A percentile compares a stretch with the other conserved stretches of the same genome.
Conservation (phyloP, 2,329 filamentous ascomycete species). For the Fusarium liriodendri region DNA sequence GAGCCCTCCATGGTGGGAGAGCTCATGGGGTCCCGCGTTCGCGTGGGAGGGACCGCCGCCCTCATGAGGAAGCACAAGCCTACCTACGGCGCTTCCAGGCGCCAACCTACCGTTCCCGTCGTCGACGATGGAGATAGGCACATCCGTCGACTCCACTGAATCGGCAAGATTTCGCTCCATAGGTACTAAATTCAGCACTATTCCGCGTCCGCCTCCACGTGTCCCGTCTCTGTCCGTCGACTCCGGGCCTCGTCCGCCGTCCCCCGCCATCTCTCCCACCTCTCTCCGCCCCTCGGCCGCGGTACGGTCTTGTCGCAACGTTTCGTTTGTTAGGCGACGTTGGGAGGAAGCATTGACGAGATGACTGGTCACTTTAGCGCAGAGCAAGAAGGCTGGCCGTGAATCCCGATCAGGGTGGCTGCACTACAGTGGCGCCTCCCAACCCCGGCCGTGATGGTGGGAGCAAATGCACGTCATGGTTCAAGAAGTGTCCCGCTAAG, state of each 20-base stretch:
- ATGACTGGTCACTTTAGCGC: slow-evolving; percentile 40
- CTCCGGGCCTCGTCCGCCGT: slow-evolving; percentile 12
- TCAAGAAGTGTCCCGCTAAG: slow-evolving; percentile 40
- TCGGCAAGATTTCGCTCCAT: slow-evolving; percentile 7
- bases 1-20: slow-evolving; percentile 15
- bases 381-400: slow-evolving; percentile 22
- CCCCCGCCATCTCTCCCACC: background rate
- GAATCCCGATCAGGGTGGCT: slow-evolving; percentile 37
- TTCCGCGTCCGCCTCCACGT: slow-evolving; percentile 31
- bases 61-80: slow-evolving; percentile 22
- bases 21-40: background rate
- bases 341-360: slow-evolving; percentile 19
- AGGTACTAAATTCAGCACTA: slow-evolving; percentile 18
- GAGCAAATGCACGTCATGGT: slow-evolving; percentile 45
- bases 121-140: slow-evolving; percentile 1
- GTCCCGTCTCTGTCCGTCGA: slow-evolving; percentile 25
- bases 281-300: background rate
- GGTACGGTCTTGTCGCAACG: background rate
- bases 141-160: slow-evolving; percentile 14
- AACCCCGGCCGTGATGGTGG: slow-evolving; percentile 28
- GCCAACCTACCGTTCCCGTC: slow-evolving; percentile 4
- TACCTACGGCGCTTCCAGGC: slow-evolving; percentile 8
- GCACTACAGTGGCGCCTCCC: slow-evolving; percentile 31
- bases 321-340: slow-evolving; percentile 7
- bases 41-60: background rate